phyloP scores from a whole-genome alignment of 139 green algal genomes.

The Chloropicon primus region DNA sequence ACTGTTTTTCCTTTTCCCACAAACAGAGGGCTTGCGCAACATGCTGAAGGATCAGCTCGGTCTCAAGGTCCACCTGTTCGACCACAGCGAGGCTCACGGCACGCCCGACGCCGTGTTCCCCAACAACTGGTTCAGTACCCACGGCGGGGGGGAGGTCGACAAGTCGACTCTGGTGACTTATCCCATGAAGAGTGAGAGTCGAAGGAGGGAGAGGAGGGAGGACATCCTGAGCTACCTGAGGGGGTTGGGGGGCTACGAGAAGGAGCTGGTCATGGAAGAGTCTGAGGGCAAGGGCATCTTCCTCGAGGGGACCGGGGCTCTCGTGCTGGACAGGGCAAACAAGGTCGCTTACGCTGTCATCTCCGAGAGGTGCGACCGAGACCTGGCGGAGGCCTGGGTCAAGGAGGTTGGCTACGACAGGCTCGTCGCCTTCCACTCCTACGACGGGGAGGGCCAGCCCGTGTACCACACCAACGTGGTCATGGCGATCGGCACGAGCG shows the following conservation, averaged over 20 bases:
- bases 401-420: constrained; percentile 33
- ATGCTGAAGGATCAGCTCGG: constrained; percentile 3
- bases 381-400: constrained; percentile 23
- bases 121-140: constrained; percentile 92
- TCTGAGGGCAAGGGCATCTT: constrained; percentile 24
- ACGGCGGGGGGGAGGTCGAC: constrained; percentile 13
- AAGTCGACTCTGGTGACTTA: constrained; percentile 69
- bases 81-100: constrained; percentile 59
- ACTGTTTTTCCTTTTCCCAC: constrained; percentile 22
- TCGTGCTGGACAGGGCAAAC: constrained; percentile 81
- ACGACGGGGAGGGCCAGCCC: constrained; percentile 30
- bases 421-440: constrained; percentile 52
- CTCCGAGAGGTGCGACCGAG: constrained; percentile 38
- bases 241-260: constrained; percentile 30
- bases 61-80: constrained; percentile 38
- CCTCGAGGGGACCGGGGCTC: constrained; percentile 57
- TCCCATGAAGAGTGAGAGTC: constrained; percentile 62
- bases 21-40: constrained; percentile 9
- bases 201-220: constrained; percentile 5
- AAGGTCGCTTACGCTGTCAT: constrained; percentile 77
- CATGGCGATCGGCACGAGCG: constrained; percentile 78
- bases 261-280: constrained; percentile 44
- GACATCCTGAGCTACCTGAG: constrained; percentile 19
- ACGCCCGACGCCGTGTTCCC: constrained; percentile 90
- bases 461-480: constrained; percentile 98